Conservation (phyloP, 2,329 filamentous ascomycete genomes). For the Aspergillus quadrilineatus region DNA sequence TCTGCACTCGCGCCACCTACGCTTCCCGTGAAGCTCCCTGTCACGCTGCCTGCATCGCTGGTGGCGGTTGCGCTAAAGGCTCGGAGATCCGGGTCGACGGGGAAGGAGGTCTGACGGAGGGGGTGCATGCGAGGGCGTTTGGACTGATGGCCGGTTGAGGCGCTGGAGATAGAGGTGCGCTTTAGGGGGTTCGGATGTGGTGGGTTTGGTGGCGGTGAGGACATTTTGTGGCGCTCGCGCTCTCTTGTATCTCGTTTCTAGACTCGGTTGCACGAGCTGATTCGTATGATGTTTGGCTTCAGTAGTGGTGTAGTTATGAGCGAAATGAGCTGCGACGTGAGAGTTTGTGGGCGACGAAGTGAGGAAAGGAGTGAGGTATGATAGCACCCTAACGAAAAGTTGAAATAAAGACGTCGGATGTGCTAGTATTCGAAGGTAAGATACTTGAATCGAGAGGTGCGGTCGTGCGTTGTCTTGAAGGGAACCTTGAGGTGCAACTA, state of each 20-base stretch:
- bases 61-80: constrained; percentile 27
- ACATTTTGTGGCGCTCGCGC: constrained; percentile 27
- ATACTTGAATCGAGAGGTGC: background rate
- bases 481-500: background rate
- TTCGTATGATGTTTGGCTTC: background rate
- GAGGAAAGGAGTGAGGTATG: background rate
- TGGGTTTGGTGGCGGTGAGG: constrained; percentile 35
- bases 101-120: constrained; percentile 49
- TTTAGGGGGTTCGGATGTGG: constrained; percentile 38
- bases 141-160: constrained; percentile 30
- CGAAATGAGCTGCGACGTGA: background rate
- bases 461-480: background rate
- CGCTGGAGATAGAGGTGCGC: constrained; percentile 42
- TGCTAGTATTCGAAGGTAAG: background rate
- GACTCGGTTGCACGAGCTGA: background rate
- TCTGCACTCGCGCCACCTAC: constrained; percentile 38
- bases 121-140: constrained; percentile 45
- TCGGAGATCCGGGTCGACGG: constrained; percentile 34
- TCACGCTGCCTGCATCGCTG: constrained; percentile 43
- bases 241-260: background rate
- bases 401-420: background rate
- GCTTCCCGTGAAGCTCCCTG: constrained; percentile 45
- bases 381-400: background rate
- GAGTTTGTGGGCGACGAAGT: background rate
- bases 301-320: background rate